Evolutionary conservation across 2,329 filamentous ascomycete species (phyloP), one percentile per base, ranked within the genome.

Genomic region (Alternaria sp.): DNA sequence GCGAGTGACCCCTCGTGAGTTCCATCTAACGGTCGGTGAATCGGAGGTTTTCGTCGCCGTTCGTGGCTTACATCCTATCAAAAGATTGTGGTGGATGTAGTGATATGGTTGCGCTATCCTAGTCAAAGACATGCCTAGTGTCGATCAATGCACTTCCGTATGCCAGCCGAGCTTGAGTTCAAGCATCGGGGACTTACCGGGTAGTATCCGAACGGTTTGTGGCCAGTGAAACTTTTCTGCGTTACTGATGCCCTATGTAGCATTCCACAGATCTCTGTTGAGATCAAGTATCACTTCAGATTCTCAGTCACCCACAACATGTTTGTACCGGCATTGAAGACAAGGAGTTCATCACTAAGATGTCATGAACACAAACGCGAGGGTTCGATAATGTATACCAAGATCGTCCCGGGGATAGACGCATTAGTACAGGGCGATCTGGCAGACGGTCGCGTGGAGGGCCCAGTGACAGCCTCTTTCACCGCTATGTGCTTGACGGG

Each of bases 21-120:
- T 52, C 40, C 57, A 60, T 54, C 38, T 18, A 62, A 61, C 51
- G 52, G 44, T 61, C 65, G 70, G 68, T 61, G 44, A 58, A 51
- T 70, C 67, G 70, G 68, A 30, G 54, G 40, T 40, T 61, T 46
- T 28, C 53, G 43, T 57, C 44, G 56, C 70, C 70, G 68, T 65
- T 59, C n/a, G 36, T 25, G 36, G 16, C 50, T 49, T 41, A 20
- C 40, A 22, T 12, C n/a, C 18, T 43, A 30, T 20, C 43, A 27
- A 46, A 30, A 54, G 45, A 38, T 18, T 41, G 18, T 27, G 36
- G 36, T 46, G 43, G 10, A 16, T 59, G 27, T 43, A 34, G 16
- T 51, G 36, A 34, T 41, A 50, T 55, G 50, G 40, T 38, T 36
- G 36, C 22, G 55, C 30, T 50, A 41, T 56, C 18, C 32, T 34